phyloP scores from a whole-genome alignment of 495 filamentous ascomycete genomes.

The Penicillium turbatum region DNA sequence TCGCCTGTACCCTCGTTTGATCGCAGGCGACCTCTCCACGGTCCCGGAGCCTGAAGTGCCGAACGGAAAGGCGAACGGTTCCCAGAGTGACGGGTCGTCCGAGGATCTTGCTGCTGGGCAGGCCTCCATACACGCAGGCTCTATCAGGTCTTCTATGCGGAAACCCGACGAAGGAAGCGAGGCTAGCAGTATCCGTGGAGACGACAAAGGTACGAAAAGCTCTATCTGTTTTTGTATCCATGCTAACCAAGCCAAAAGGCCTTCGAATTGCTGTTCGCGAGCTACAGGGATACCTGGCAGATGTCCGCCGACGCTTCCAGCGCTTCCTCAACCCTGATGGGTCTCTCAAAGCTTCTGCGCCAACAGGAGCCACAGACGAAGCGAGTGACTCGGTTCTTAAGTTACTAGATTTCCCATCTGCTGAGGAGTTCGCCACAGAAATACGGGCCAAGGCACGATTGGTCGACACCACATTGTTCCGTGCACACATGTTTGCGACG shows the following conservation, averaged over 20 bases:
- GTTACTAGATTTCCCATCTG: constrained; percentile 43
- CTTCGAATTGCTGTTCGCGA: constrained; percentile 74
- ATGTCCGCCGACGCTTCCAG: constrained; percentile 76
- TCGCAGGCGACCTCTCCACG: constrained; percentile 75
- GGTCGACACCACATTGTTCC: constrained; percentile 91
- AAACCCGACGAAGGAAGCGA: constrained; percentile 42
- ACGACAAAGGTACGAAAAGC: constrained; percentile 17
- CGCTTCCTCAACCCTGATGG: constrained; percentile 74
- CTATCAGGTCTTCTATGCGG: constrained; percentile 57
- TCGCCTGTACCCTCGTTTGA: constrained; percentile 72
- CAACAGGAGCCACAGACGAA: constrained; percentile 49
- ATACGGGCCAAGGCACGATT: constrained; percentile 71
- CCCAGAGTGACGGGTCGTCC: constrained; percentile 25
- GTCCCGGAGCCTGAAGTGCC: constrained; percentile 40
- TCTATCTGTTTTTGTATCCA: background rate
- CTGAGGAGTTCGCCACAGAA: constrained; percentile 59
- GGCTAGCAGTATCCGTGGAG: constrained; percentile 41
- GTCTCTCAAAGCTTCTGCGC: constrained; percentile 57
- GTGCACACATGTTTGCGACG: constrained; percentile 84
- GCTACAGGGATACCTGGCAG: constrained; percentile 78
- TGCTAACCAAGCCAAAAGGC: constrained; percentile 52
- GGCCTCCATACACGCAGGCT: constrained; percentile 40
- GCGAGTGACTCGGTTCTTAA: constrained; percentile 44
- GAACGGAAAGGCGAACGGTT: constrained; percentile 44
- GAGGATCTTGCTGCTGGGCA: constrained; percentile 19